Evolutionary conservation across 192 early-diverging fungal species (phyloP).

Genomic region (Podila epicladia): DNA sequence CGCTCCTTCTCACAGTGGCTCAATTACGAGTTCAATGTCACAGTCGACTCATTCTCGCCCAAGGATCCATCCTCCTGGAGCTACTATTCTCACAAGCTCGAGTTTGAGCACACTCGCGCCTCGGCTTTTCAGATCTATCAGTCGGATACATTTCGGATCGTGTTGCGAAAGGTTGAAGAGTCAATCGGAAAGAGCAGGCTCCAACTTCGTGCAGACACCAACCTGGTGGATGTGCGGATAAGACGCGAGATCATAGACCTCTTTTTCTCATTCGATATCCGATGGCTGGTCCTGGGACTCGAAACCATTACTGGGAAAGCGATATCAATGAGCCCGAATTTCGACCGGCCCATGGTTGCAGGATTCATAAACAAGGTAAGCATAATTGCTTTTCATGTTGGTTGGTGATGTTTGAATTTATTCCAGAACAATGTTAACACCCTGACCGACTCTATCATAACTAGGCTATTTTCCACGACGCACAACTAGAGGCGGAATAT

Average conservation of each 20-base stretch:
- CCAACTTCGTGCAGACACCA: conserved; percentile 30
- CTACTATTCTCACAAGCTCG: conserved; percentile 47
- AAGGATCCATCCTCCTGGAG: conserved; percentile 45
- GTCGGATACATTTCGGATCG: conserved; percentile 40
- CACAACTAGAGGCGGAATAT: conserved; percentile 24
- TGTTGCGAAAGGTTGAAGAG: conserved; percentile 50
- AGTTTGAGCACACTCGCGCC: conserved; percentile 42
- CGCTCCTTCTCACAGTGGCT: conserved; percentile 50
- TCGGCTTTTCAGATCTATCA: conserved; percentile 51
- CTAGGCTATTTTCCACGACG: conserved; percentile 49
- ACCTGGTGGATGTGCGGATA: conserved; percentile 31
- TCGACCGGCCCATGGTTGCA: conserved; percentile 29
- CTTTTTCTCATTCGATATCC: conserved; percentile 49
- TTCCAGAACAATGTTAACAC: not conserved
- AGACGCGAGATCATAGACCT: conserved; percentile 46
- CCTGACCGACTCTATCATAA: not conserved
- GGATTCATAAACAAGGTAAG: conserved; percentile 48
- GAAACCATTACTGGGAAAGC: conserved; percentile 53
- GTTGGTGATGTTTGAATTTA: not conserved
- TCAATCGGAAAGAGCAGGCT: conserved; percentile 36
- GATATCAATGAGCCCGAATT: conserved; percentile 37
- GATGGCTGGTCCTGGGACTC: conserved; percentile 50
- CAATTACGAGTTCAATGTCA: conserved; percentile 47
- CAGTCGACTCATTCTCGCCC: conserved; percentile 33
- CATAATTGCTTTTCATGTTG: not conserved